phyloP scores from a whole-genome alignment of 495 filamentous ascomycete species.

The Aspergillus incahuasiensis region DNA sequence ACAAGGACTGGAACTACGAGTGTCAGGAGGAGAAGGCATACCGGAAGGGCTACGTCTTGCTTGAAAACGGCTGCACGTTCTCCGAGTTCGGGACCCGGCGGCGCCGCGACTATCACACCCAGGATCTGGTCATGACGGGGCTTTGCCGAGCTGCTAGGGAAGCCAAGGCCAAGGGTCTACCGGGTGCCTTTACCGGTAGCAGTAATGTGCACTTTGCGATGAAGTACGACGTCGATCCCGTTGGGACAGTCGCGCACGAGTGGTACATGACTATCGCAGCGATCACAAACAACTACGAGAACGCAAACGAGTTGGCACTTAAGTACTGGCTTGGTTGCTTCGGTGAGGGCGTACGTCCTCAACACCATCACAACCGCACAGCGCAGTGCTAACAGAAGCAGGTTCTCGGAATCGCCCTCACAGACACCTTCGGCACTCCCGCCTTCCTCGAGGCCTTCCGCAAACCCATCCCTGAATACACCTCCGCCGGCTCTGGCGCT shows the following conservation, averaged over 20 bases:
- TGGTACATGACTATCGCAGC: slow-evolving; percentile 99
- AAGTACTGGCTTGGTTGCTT: slow-evolving; percentile 88
- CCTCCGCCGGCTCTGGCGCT: slow-evolving; percentile 30
- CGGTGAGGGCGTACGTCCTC: slow-evolving; percentile 63
- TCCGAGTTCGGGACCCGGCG: slow-evolving; percentile 92
- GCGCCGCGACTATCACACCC: slow-evolving; percentile 88
- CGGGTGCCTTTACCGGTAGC: slow-evolving; percentile 76
- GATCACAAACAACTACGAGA: slow-evolving; percentile 77
- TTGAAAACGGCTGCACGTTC: slow-evolving; percentile 78
- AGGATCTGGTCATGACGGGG: slow-evolving; percentile 84
- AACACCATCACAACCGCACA: neutral
- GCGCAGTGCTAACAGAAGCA: slow-evolving; percentile 15
- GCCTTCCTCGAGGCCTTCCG: slow-evolving; percentile 82
- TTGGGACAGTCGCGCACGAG: slow-evolving; percentile 95
- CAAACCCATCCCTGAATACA: slow-evolving; percentile 49
- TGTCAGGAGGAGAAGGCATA: slow-evolving; percentile 80
- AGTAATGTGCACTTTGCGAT: slow-evolving; percentile 98
- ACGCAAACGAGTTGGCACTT: slow-evolving; percentile 77
- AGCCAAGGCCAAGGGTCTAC: slow-evolving; percentile 53
- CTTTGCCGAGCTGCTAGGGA: slow-evolving; percentile 68
- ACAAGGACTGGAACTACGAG: slow-evolving; percentile 81
- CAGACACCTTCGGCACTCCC: slow-evolving; percentile 96
- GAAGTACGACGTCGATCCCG: slow-evolving; percentile 73
- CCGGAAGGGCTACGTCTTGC: slow-evolving; percentile 67
- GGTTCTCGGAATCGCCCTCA: slow-evolving; percentile 85